Conservation (phyloP, 148 eudicot species). For the Polygonum maritimum region DNA sequence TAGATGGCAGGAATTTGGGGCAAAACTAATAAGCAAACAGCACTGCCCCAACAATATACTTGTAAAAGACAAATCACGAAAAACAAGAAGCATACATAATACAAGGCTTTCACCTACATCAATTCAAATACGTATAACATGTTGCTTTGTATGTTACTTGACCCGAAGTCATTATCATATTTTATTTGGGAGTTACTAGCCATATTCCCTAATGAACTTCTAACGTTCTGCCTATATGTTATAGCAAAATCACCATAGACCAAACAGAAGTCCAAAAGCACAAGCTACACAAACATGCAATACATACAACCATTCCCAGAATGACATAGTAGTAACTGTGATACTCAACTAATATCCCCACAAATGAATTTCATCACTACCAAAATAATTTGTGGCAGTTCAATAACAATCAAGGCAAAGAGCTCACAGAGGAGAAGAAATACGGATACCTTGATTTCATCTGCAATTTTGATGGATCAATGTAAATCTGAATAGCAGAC, state of each 20-base stretch:
- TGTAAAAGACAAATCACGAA: neutral
- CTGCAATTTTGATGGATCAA: conserved; percentile 13
- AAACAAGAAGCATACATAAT: neutral
- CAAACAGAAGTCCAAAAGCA: conserved; percentile 2
- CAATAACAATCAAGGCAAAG: neutral
- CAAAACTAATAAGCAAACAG: neutral
- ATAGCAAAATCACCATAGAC: neutral
- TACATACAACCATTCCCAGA: neutral
- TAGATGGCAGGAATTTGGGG: neutral
- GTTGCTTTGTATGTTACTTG: neutral
- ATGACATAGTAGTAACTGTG: neutral
- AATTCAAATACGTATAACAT: neutral
- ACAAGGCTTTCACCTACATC: neutral
- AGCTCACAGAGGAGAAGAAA: neutral
- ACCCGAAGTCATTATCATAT: too few relatives aligned
- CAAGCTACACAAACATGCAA: neutral
- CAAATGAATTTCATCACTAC: neutral
- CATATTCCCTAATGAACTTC: neutral
- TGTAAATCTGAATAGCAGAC: conserved; percentile 24
- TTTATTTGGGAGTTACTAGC: neutral
- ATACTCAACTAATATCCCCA: neutral
- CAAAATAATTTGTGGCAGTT: neutral
- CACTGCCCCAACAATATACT: neutral
- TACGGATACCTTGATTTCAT: conserved; percentile 21
- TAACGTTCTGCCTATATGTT: neutral